Evolutionary conservation across 306 rosid genomes (phyloP), one percentile per base, ranked within the genome.

Genomic region (Cucurbita pepo): DNA sequence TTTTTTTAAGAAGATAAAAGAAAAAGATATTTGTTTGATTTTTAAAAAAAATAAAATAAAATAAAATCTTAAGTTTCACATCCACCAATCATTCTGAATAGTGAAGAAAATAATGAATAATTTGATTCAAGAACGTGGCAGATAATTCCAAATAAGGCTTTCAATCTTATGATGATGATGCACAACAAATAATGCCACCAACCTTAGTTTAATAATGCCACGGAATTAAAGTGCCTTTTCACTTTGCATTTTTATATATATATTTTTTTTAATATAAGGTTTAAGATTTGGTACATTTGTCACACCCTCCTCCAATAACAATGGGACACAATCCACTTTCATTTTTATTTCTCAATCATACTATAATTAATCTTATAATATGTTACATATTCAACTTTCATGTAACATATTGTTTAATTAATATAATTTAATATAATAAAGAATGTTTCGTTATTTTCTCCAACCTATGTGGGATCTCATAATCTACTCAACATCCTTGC

Each of bases 61-160:
- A 64, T 10, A 64, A 64, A 63, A 63, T 63, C 34, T 40, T 1
- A 41, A 18, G 30, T 69, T 30, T 34, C 59, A 34, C 45, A 69
- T 69, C 59, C 34, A 52, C 59, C 58, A 48, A 69, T 69, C 44
- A 69, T 69, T 69, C 44, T 69, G 45, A 21, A 7, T 7, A 48
- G 25, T 4, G 56, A 48, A 50, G 40, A 48, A 50, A 69, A 36
- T 50, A 25, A 50, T 8, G 40, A 69, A 69, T 69, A 69, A 48
- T 50, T 65, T 50, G 74, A 69, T 69, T 48, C 44, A 69, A 48
- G 73, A 69, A 47, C 56, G 74, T 25, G 58, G 21, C 74, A 69
- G 48, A 30, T 50, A 69, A 51, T 16, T 69, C 74, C 74, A 69
- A 69, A 30, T 3, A 13, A 15, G 14, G 58, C 58, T 69, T 69